Evolutionary conservation across 352 stramenopile genomes (phyloP), one percentile per base, ranked within the genome.

Genomic region (Blastocystis sp.): DNA sequence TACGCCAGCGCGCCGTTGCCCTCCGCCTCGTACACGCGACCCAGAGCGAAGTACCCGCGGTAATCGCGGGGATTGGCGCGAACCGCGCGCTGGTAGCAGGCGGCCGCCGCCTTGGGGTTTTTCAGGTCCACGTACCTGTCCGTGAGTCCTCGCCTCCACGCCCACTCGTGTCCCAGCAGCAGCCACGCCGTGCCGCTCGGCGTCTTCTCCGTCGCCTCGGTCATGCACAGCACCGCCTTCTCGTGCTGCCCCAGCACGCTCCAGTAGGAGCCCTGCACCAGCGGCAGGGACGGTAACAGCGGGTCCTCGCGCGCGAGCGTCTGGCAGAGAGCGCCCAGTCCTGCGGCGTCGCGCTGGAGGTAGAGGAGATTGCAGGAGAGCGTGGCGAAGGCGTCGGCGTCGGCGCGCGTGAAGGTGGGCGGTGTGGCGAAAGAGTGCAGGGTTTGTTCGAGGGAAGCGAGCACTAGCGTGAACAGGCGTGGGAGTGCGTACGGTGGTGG

Each of bases 311-410:
- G 40, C 2, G 57, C 28, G 3, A 84, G 54, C 40, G 14, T 21
- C 9, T 59, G 40, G 11, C 7, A 38, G 59, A 84, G 61, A 24
- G 14, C 19, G 34, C 65, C 7, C 11, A 84, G 74, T 34, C 17
- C 21, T 0, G 48, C 42, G 9, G 54, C 61, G 34, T 69, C 21
- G 34, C 34, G 45, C 9, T 48, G 61, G 1, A 43, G 3, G 61
- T 68, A 84, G 74, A 84, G 57, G 14, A 68, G n/a, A 28, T 84
- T 84, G 61, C 74, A 84, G 38, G 21, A 64, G 19, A 84, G 54
- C 0, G 52, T 34, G 40, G 43, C 6, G 54, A 43, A 84, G 57
- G 60, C 21, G 17, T 43, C 1, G n/a, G 19, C 9, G 24, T 84
- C 74, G 42, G 17, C n/a, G 0, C 2, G 38, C 14, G 74, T 38